phyloP scores from a whole-genome alignment of 1,284 basidiomycete species.

The Anthracocystis panici-leucophaei region DNA sequence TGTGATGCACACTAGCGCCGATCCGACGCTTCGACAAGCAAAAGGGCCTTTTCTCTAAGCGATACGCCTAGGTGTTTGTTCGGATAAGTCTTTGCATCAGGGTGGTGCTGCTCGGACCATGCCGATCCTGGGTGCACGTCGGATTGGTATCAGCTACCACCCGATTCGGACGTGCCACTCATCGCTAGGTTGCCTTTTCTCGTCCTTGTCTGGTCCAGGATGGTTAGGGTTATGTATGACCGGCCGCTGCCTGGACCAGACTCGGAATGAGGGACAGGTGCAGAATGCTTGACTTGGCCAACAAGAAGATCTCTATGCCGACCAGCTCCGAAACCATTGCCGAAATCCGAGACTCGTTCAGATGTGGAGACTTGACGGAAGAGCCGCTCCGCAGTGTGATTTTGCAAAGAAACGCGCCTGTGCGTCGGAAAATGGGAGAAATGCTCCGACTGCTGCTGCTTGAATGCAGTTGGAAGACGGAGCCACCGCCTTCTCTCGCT shows the following conservation, averaged over 20 bases:
- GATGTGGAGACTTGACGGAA: background rate
- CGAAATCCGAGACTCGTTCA: background rate
- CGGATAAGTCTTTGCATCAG: background rate
- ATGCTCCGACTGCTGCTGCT: background rate
- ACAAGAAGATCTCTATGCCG: too few species aligned
- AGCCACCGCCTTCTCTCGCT: background rate
- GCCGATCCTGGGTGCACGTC: too few species aligned
- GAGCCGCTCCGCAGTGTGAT: background rate
- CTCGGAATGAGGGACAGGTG: too few species aligned
- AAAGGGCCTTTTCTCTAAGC: background rate
- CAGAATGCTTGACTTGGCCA: too few species aligned
- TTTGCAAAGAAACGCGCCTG: conserved; percentile 5
- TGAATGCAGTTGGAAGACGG: background rate
- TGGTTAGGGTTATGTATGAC: too few species aligned
- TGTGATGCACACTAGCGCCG: background rate
- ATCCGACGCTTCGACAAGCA: background rate
- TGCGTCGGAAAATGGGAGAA: conserved; percentile 17
- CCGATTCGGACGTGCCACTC: background rate
- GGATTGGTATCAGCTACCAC: too few species aligned
- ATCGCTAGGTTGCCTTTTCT: background rate
- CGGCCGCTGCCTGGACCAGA: too few species aligned
- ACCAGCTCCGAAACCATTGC: too few species aligned
- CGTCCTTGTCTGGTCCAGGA: too few species aligned
- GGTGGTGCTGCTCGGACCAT: too few species aligned
- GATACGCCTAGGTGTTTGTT: conserved; percentile 12